Conservation (phyloP, 345 rosid species). For the Moricandia moricandioides region DNA sequence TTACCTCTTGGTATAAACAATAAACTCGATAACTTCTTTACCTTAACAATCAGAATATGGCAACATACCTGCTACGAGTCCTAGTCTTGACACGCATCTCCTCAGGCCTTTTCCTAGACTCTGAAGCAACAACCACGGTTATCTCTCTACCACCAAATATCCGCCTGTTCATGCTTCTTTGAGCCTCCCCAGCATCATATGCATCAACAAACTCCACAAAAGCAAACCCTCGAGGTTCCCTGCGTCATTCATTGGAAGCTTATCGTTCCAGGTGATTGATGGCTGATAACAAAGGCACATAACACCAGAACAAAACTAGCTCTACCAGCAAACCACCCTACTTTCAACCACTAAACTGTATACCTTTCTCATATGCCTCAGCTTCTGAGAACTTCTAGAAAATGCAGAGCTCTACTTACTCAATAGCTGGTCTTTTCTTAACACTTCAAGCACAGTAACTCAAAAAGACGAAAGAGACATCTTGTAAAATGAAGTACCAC, state of each 20-base stretch:
- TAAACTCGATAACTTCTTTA: background rate
- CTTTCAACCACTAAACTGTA: slow-evolving; percentile 29
- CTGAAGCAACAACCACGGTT: slow-evolving; percentile 86
- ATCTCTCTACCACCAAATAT: slow-evolving; percentile 84
- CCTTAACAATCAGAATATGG: background rate
- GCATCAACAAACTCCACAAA: slow-evolving; percentile 96
- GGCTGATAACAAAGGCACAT: slow-evolving; percentile 17
- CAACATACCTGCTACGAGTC: slow-evolving; percentile 44
- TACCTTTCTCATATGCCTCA: slow-evolving; percentile 42
- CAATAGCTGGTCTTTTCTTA: slow-evolving; percentile 62
- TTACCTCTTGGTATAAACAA: background rate
- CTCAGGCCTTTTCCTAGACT: slow-evolving; percentile 93
- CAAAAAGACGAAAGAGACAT: slow-evolving; percentile 70
- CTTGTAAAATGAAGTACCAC: slow-evolving; percentile 72
- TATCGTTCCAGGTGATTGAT: slow-evolving; percentile 26
- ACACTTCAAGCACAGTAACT: slow-evolving; percentile 71
- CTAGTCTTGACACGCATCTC: slow-evolving; percentile 91
- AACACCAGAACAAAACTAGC: background rate
- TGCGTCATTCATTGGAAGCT: slow-evolving; percentile 32
- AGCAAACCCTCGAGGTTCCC: slow-evolving; percentile 96
- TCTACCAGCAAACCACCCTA: slow-evolving; percentile 33
- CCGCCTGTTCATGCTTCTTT: slow-evolving; percentile 82
- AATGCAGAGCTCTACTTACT: slow-evolving; percentile 43
- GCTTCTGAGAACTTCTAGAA: slow-evolving; percentile 44
- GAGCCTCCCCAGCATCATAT: slow-evolving; percentile 85